These are phyloP conservation scores for Mantamonas sphyraenae DNA, from an alignment of 78 protist genomes.

Conservation along the genomic window DNA sequence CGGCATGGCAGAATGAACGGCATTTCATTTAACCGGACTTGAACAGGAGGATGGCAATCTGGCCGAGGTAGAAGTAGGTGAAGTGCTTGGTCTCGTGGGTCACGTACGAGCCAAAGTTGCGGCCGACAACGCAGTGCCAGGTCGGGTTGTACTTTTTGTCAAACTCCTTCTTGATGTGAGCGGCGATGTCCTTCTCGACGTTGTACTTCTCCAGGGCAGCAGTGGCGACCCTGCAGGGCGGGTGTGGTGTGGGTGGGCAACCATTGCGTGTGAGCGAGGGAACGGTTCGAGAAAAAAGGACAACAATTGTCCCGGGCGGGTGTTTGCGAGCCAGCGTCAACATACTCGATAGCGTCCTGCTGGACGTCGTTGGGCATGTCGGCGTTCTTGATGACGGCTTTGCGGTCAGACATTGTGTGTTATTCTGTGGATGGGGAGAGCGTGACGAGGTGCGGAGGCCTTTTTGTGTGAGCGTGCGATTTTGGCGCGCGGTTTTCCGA, in stretches of 20 bases:
- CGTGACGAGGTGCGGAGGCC: too few relatives aligned
- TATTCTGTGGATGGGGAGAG: too few relatives aligned
- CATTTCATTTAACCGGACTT: constrained; percentile 88
- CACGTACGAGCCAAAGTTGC: constrained; percentile 97
- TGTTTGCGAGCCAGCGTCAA: not conserved
- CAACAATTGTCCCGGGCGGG: not conserved
- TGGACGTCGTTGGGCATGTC: constrained; percentile 95
- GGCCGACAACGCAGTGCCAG: constrained; percentile 92
- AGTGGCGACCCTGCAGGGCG: constrained; percentile 5
- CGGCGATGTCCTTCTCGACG: constrained; percentile 96
- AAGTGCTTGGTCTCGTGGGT: constrained; percentile 97
- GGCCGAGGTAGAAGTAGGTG: constrained; percentile 96
- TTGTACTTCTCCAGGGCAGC: constrained; percentile 80
- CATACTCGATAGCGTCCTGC: constrained; percentile 81
- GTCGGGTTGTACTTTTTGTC: constrained; percentile 95
- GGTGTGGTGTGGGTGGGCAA: not conserved
- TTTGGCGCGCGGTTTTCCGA: too few relatives aligned
- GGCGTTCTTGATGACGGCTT: constrained; percentile 77
- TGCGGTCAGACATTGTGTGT: constrained; percentile 37
- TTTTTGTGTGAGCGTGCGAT: too few relatives aligned
- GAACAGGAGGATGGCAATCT: constrained; percentile 83
- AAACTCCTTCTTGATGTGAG: constrained; percentile 94
- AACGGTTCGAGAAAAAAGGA: not conserved
- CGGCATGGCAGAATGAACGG: too few relatives aligned
- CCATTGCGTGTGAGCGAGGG: not conserved